phyloP scores from a whole-genome alignment of 176 grass and related monocot species.

The Oryza coarctata region DNA sequence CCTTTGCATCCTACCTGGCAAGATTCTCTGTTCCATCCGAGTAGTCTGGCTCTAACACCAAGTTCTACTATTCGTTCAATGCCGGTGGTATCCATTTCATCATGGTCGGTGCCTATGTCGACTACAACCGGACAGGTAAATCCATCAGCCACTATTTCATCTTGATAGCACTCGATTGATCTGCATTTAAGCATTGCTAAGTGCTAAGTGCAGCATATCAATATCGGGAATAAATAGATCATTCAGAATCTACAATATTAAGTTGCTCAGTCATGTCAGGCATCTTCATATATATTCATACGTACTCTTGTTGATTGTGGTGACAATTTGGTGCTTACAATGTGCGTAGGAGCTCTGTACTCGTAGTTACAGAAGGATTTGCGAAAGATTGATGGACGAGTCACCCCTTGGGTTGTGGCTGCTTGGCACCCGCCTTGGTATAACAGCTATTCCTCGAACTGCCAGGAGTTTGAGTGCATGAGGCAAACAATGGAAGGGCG shows the following conservation, averaged over 20 bases:
- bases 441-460: slow-evolving; percentile 91
- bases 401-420: slow-evolving; percentile 81
- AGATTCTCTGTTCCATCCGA: slow-evolving; percentile 78
- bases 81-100: slow-evolving; percentile 86
- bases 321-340: background rate
- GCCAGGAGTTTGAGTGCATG: slow-evolving; percentile 96
- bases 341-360: slow-evolving; percentile 61
- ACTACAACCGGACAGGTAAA: slow-evolving; percentile 74
- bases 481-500: slow-evolving; percentile 83
- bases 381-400: slow-evolving; percentile 48
- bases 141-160: background rate
- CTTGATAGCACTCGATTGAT: background rate
- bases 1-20: slow-evolving; percentile 74
- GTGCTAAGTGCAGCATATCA: too few species aligned
- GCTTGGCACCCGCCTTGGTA: slow-evolving; percentile 95
- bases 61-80: slow-evolving; percentile 89
- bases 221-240: background rate
- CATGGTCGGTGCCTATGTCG: slow-evolving; percentile 85
- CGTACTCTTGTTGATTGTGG: background rate
- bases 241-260: background rate
- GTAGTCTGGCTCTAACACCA: slow-evolving; percentile 65
- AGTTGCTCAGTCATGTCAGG: background rate
- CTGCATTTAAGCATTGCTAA: too few species aligned
- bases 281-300: background rate
- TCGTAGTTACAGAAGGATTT: slow-evolving; percentile 77